These are phyloP conservation scores for Metschnikowia continentalis DNA, from an alignment of 805 yeast genomes.

Conservation along the genomic window DNA sequence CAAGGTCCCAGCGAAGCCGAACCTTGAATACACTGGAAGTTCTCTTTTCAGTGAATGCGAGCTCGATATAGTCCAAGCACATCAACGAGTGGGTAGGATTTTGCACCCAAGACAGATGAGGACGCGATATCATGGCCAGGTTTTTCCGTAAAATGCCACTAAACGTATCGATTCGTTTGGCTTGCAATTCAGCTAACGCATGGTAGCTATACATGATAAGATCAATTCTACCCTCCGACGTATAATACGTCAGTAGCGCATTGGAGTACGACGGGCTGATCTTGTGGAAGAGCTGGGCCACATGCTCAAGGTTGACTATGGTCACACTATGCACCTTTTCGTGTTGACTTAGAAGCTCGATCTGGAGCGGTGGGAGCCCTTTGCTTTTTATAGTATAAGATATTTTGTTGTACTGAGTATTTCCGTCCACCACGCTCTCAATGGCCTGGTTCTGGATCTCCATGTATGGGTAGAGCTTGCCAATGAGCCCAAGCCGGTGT, in stretches of 20 bases:
- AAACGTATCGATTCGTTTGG: conserved; percentile 20
- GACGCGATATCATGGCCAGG: conserved; percentile 12
- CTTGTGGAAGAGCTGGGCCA: conserved; percentile 4
- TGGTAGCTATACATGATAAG: conserved; percentile 30
- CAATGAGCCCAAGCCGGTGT: conserved; percentile 22
- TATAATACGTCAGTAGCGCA: conserved; percentile 21
- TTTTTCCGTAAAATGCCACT: conserved; percentile 21
- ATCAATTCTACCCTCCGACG: conserved; percentile 24
- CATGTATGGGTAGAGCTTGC: conserved; percentile 25
- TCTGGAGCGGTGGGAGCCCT: conserved; percentile 7
- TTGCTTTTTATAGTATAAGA: conserved; percentile 4
- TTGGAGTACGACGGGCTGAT: conserved; percentile 18
- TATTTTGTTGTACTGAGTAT: neutral
- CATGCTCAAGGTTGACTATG: conserved; percentile 4
- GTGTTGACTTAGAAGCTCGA: conserved; percentile 6
- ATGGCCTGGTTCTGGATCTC: conserved; percentile 13
- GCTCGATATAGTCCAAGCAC: conserved; percentile 11
- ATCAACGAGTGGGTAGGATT: conserved; percentile 2
- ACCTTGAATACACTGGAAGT: conserved; percentile 2
- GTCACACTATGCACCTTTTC: conserved; percentile 9
- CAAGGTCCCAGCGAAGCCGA: conserved; percentile 12
- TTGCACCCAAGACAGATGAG: conserved; percentile 4
- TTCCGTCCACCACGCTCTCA: neutral
- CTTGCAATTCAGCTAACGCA: conserved; percentile 25
- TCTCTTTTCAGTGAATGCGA: conserved; percentile 2